These are phyloP conservation scores for Skeletonema tropicum DNA, from an alignment of 108 stramenopile genomes.

Conservation along the genomic window DNA sequence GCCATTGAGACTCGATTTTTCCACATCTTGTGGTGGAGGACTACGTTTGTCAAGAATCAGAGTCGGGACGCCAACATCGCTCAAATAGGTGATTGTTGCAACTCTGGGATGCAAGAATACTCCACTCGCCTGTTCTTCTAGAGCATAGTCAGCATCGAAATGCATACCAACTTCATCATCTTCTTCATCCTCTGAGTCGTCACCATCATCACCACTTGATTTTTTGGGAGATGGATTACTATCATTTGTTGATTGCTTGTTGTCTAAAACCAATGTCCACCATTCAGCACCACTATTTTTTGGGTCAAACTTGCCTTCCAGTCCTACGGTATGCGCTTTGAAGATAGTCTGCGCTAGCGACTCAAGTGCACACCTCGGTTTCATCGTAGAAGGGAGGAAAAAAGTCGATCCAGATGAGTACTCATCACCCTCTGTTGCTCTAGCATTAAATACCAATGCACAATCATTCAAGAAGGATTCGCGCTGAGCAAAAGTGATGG, in stretches of 20 bases:
- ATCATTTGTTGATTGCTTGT: conserved; percentile 14
- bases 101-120: conserved; percentile 79
- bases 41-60: conserved; percentile 66
- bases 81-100: conserved; percentile 89
- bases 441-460: conserved; percentile 75
- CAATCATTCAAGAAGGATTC: conserved; percentile 64
- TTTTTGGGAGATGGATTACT: conserved; percentile 11
- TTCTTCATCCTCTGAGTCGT: conserved; percentile 57
- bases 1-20: conserved; percentile 64
- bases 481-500: conserved; percentile 46
- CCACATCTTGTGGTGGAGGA: conserved; percentile 61
- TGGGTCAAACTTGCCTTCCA: conserved; percentile 62
- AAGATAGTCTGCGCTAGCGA: conserved; percentile 77
- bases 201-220: conserved; percentile 34
- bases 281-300: conserved; percentile 88
- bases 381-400: conserved; percentile 81
- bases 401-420: conserved; percentile 84
- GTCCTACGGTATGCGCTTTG: conserved; percentile 63
- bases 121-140: conserved; percentile 79
- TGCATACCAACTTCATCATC: conserved; percentile 87
- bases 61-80: conserved; percentile 85
- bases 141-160: conserved; percentile 91
- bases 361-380: conserved; percentile 86
- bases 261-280: conserved; percentile 91
- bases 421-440: conserved; percentile 66